These are phyloP conservation scores for Jaapia argillacea DNA, from an alignment of 768 basidiomycete species.

Conservation along the genomic window DNA sequence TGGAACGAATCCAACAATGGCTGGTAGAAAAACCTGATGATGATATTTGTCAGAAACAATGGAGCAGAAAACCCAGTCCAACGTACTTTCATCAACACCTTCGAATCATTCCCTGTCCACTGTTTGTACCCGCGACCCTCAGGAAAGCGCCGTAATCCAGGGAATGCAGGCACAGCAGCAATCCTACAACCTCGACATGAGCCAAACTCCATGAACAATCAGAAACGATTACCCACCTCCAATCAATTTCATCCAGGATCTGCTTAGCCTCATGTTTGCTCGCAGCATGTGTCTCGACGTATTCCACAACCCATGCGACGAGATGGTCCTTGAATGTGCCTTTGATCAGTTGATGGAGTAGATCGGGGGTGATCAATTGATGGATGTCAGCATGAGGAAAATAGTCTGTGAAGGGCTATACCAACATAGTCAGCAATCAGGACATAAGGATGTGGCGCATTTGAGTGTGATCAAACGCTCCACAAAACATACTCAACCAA, in stretches of 20 bases:
- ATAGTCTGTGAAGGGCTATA: slow-evolving; percentile 23
- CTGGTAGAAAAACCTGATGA: slow-evolving; percentile 14
- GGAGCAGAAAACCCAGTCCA: too few relatives aligned
- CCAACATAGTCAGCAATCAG: too few relatives aligned
- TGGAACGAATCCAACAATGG: slow-evolving; percentile 19
- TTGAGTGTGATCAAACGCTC: too few relatives aligned
- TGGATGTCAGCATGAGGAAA: slow-evolving; percentile 28
- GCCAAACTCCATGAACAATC: too few relatives aligned
- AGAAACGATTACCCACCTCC: slow-evolving; percentile 9
- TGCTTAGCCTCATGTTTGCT: slow-evolving; percentile 10
- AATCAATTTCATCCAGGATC: slow-evolving; percentile 23
- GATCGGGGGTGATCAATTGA: slow-evolving; percentile 19
- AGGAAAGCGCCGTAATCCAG: slow-evolving; percentile 18
- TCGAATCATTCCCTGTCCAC: slow-evolving; percentile 29
- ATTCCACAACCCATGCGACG: slow-evolving; percentile 26
- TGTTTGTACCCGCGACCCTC: slow-evolving; percentile 23
- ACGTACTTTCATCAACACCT: slow-evolving; percentile 28
- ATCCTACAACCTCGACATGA: slow-evolving; percentile 19
- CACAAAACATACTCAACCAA: too few relatives aligned
- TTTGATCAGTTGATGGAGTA: slow-evolving; percentile 27
- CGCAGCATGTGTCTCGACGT: slow-evolving; percentile 14
- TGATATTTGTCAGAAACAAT: too few relatives aligned
- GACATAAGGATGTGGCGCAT: too few relatives aligned
- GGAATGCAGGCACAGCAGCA: slow-evolving; percentile 16
- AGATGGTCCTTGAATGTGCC: slow-evolving; percentile 29